A percentile compares a stretch with the other conserved stretches of the same genome.
Evolutionary conservation across 805 yeast genomes (phyloP).

Genomic region (Ogataea thermomethanolica): DNA sequence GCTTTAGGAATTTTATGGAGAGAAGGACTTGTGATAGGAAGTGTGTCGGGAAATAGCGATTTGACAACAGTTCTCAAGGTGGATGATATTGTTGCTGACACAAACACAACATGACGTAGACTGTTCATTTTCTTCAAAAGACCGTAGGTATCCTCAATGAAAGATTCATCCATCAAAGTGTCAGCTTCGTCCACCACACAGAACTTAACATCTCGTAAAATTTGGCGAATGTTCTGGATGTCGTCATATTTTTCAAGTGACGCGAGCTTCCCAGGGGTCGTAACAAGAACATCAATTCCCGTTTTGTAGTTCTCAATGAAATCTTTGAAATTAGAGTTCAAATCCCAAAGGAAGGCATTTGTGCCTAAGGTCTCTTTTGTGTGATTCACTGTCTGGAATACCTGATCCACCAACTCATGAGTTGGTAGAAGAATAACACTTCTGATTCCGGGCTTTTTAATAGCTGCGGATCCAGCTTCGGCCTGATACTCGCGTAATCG

Average conservation of each 20-base stretch:
- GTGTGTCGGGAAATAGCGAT: conserved; percentile 59
- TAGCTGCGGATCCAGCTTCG: conserved; percentile 35
- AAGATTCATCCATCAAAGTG: conserved; percentile 79
- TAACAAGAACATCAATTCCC: conserved; percentile 74
- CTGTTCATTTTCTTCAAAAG: conserved; percentile 48
- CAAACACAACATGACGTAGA: conserved; percentile 63
- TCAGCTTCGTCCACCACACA: conserved; percentile 93
- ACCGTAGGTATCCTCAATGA: conserved; percentile 60
- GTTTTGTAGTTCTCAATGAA: conserved; percentile 45
- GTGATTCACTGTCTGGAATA: conserved; percentile 43
- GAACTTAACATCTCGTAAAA: conserved; percentile 47
- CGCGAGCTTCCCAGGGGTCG: conserved; percentile 76
- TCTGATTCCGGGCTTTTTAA: conserved; percentile 48
- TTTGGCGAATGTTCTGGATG: conserved; percentile 33
- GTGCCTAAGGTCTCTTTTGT: conserved; percentile 37
- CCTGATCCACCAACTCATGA: conserved; percentile 82
- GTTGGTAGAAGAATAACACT: conserved; percentile 85
- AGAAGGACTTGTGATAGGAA: conserved; percentile 70
- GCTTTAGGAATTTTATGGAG: conserved; percentile 81
- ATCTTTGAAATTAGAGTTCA: conserved; percentile 51
- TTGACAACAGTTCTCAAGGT: conserved; percentile 63
- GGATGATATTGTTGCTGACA: conserved; percentile 88
- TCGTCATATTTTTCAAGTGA: conserved; percentile 33
- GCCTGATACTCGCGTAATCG: conserved; percentile 58
- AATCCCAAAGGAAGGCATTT: conserved; percentile 57